Percentiles rank a stretch among this genome's conserved stretches.
phyloP scores from a whole-genome alignment of 31 red algal species.

The Porphyra umbilicalis region DNA sequence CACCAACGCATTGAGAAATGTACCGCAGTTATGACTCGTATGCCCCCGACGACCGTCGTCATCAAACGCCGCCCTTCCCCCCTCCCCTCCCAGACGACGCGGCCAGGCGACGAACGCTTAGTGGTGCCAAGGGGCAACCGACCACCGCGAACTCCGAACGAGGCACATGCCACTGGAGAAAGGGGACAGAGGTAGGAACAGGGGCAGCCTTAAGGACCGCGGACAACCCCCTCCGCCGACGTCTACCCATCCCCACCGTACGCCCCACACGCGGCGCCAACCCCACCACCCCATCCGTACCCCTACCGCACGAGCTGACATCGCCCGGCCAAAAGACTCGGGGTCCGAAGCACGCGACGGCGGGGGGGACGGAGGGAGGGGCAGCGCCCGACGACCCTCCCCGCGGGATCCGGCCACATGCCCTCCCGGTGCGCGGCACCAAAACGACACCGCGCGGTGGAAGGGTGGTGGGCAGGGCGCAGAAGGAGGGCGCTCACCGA shows the following conservation, averaged over 20 bases:
- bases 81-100: not conserved
- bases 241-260: not conserved
- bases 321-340: not conserved
- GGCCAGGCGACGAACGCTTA: no score
- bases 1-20: not conserved
- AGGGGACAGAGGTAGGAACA: no score
- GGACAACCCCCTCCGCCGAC: not conserved
- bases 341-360: no score
- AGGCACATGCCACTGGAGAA: no score
- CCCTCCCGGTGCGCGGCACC: not conserved
- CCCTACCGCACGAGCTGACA: no score
- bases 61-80: not conserved
- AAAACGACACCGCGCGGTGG: not conserved
- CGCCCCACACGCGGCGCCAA: not conserved
- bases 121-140: no score
- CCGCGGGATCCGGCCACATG: not conserved
- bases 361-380: not conserved
- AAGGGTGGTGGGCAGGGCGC: not conserved
- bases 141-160: no score
- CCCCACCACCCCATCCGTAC: not conserved
- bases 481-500: not conserved
- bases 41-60: not conserved
- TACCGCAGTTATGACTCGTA: conserved; percentile 1
- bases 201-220: not conserved
- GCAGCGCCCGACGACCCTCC: not conserved